Percentiles rank a stretch among this genome's conserved stretches.
phyloP scores from a whole-genome alignment of 345 rosid species.

The Excoecaria agallocha region DNA sequence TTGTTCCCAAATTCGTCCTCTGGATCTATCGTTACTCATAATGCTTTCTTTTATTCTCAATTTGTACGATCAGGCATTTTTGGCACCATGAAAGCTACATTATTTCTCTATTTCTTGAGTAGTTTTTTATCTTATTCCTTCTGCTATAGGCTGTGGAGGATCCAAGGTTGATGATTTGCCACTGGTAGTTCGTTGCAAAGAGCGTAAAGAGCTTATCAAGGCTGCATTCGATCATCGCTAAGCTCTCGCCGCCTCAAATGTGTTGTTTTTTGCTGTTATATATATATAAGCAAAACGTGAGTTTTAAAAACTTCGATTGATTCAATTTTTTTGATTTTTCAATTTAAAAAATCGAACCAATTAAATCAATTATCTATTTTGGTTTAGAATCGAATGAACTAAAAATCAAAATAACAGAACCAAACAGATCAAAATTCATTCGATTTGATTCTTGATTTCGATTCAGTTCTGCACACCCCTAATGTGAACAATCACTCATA shows the following conservation, averaged over 20 bases:
- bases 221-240: constrained; percentile 68
- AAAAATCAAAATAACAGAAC: no score
- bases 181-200: constrained; percentile 69
- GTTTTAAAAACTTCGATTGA: no score
- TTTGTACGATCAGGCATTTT: not conserved
- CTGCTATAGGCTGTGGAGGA: constrained; percentile 83
- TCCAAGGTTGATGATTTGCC: constrained; percentile 80
- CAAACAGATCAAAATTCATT: no score
- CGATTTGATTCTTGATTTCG: no score
- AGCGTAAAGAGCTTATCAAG: constrained; percentile 65
- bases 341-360: no score
- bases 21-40: constrained; percentile 6
- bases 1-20: not conserved
- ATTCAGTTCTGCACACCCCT: no score
- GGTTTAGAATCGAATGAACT: no score
- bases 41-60: constrained; percentile 9
- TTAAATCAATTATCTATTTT: no score
- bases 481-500: no score
- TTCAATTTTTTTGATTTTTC: no score
- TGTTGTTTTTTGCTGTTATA: no score
- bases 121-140: not conserved
- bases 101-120: not conserved
- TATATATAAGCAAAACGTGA: no score
- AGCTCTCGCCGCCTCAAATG: constrained; percentile 88
- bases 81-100: constrained; percentile 15